Evolutionary conservation across 352 stramenopile genomes (phyloP), one percentile per base, ranked within the genome.

Genomic region (Phytophthora hibernalis): DNA sequence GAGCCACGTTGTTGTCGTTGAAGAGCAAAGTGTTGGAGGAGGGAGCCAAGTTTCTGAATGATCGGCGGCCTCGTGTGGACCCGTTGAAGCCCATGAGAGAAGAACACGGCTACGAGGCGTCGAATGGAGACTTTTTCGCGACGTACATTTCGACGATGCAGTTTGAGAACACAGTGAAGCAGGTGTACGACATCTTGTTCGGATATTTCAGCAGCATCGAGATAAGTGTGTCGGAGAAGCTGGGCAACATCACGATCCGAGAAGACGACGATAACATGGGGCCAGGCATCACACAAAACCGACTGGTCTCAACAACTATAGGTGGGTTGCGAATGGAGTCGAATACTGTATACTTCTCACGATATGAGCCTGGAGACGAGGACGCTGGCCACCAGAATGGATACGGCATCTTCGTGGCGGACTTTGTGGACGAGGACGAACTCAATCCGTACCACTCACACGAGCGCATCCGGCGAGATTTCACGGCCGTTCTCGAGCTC

Each of bases 211-310:
- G 63, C 50, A 77, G 72, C 42, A 80, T 82, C 47, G 79, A 88
- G 57, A 82, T 88, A 33, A 77, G 57, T 8, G 70, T 85, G n/a
- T 82, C 75, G 12, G 75, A 88, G 60, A 71, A 80, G 26, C 68
- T 85, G 22, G 77, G 77, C 16, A 74, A 79, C 61, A 72, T 84
- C 33, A 78, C 72, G 22, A 72, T 85, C 42, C 80, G 77, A 38
- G 72, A 86, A 42, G 71, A 80, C 55, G 77, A 86, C 40, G 72
- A 82, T 55, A 70, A 54, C 16, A 65, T 76, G 45, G 55, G 54
- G 2, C 59, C 61, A 4, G 72, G 76, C 1, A 65, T 81, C 22
- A 76, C 68, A 18, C 72, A 81, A 57, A 72, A 79, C 40, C 80
- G 80, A 9, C 40, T 85, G 18, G 66, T 89, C 18, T 65, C 70